These are phyloP conservation scores for Fusarium sp. DNA, from an alignment of 2,329 filamentous ascomycete genomes.

Conservation along the genomic window DNA sequence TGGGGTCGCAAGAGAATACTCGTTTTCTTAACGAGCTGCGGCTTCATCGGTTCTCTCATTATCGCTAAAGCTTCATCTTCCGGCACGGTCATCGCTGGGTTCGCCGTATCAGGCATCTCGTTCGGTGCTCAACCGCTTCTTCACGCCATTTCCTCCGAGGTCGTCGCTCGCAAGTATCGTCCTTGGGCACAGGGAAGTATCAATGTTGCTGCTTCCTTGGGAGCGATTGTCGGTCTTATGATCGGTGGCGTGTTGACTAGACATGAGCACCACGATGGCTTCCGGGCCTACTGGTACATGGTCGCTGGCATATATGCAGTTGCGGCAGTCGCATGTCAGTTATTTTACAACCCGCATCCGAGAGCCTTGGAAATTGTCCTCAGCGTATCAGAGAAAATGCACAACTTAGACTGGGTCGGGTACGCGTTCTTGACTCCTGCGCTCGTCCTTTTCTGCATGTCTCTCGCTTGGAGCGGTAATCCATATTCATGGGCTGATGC, in stretches of 20 bases:
- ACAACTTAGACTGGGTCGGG: not conserved
- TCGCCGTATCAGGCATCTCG: not conserved
- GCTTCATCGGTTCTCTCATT: not conserved
- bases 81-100: not conserved
- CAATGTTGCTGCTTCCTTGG: not conserved
- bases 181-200: not conserved
- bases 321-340: not conserved
- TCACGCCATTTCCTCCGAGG: not conserved
- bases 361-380: not conserved
- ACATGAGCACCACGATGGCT: not conserved
- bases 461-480: not conserved
- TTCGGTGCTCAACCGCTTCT: not conserved
- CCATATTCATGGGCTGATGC: not conserved
- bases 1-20: not conserved
- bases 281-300: not conserved
- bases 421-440: not conserved
- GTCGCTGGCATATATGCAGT: not conserved
- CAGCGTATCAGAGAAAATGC: not conserved
- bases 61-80: not conserved
- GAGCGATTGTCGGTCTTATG: not conserved
- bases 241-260: not conserved
- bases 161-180: not conserved
- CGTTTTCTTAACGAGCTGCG: not conserved
- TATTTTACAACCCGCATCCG: not conserved
- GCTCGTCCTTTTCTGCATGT: not conserved